These are phyloP conservation scores for Hygrocybe coccinea DNA, from an alignment of 768 basidiomycete species.

Conservation along the genomic window DNA sequence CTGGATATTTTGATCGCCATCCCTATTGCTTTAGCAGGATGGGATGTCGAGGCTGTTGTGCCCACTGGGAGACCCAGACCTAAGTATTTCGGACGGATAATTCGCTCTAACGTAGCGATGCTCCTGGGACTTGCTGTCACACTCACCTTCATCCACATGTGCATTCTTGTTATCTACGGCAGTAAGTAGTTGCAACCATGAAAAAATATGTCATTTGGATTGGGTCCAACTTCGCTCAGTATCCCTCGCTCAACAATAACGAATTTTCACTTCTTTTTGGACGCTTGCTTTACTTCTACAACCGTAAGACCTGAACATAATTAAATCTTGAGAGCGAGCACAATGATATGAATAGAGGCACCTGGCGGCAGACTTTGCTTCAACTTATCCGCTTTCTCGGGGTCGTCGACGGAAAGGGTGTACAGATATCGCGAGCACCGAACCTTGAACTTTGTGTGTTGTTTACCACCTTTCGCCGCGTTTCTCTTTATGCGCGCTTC, in stretches of 20 bases:
- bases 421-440: constrained; percentile 95
- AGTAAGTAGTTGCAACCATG: neutral
- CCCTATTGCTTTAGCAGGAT: neutral
- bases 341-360: constrained; percentile 35
- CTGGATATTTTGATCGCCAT: constrained; percentile 31
- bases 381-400: constrained; percentile 98
- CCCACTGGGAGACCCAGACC: no score
- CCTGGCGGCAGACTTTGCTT: constrained; percentile 93
- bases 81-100: no score
- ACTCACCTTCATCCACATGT: no score
- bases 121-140: no score
- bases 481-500: constrained; percentile 99
- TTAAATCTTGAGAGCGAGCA: neutral
- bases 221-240: neutral
- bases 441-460: constrained; percentile 96
- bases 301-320: constrained; percentile 55
- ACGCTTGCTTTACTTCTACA: constrained; percentile 61
- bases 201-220: neutral
- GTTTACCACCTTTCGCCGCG: constrained; percentile 65
- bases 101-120: no score
- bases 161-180: no score
- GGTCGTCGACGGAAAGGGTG: constrained; percentile 93
- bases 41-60: no score
- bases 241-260: neutral
- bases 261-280: constrained; percentile 65